phyloP scores from a whole-genome alignment of 148 eudicot species.

The Amaranthus palmeri region DNA sequence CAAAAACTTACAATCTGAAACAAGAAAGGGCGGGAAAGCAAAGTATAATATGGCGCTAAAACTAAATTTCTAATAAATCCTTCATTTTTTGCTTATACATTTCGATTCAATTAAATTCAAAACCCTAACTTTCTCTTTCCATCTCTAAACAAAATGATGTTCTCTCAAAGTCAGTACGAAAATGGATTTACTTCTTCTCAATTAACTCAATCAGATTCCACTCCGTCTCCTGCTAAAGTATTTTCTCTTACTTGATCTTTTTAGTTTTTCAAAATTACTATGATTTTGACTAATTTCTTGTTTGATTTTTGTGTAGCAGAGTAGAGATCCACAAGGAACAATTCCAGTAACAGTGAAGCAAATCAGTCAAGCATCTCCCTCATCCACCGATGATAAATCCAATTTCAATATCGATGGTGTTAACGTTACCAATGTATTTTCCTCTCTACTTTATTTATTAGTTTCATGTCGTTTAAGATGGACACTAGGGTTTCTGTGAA shows the following conservation, averaged over 20 bases:
- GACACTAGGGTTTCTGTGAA: too few species aligned
- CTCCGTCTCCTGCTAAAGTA: slow-evolving; percentile 47
- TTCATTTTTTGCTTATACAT: neutral
- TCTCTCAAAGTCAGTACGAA: slow-evolving; percentile 45
- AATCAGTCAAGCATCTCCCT: slow-evolving; percentile 64
- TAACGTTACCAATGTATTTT: slow-evolving; percentile 54
- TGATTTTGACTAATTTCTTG: neutral
- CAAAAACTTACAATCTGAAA: too few species aligned
- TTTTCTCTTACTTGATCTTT: neutral
- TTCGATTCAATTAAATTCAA: neutral
- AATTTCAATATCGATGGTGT: slow-evolving; percentile 55
- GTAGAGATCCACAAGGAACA: slow-evolving; percentile 45
- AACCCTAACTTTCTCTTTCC: neutral
- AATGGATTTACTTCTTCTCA: slow-evolving; percentile 60
- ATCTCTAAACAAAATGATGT: slow-evolving; percentile 29
- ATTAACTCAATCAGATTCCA: slow-evolving; percentile 40
- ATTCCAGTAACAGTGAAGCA: slow-evolving; percentile 74
- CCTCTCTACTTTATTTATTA: neutral
- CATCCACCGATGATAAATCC: slow-evolving; percentile 44
- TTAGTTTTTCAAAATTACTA: neutral
- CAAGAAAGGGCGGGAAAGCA: slow-evolving; percentile 29
- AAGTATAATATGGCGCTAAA: slow-evolving; percentile 38
- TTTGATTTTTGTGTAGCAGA: slow-evolving; percentile 24
- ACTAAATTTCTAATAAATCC: neutral
- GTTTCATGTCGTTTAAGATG: too few species aligned